phyloP scores from a whole-genome alignment of 1,139 yeast species.

The Sugiyamaella xylanicola region DNA sequence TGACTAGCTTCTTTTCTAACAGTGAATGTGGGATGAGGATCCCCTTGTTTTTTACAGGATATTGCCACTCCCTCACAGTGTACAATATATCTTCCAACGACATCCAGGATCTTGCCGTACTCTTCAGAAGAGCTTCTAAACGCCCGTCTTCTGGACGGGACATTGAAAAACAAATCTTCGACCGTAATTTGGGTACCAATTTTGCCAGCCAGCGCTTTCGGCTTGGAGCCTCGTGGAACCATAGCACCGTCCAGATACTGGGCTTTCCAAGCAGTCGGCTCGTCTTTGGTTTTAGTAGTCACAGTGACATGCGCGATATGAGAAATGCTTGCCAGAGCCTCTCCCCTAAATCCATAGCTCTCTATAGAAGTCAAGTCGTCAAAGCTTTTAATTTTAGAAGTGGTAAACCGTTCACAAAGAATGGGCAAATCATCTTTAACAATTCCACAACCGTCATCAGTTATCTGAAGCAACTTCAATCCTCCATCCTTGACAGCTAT shows the following conservation, averaged over 20 bases:
- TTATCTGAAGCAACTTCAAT: conserved; percentile 58
- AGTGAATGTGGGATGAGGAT: conserved; percentile 38
- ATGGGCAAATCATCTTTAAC: conserved; percentile 55
- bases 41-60: conserved; percentile 77
- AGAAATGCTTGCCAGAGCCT: conserved; percentile 72
- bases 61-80: conserved; percentile 73
- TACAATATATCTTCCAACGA: conserved; percentile 79
- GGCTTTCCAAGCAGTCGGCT: conserved; percentile 67
- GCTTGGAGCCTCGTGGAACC: conserved; percentile 45
- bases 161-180: conserved; percentile 87
- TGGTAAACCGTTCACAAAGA: conserved; percentile 67
- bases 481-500: conserved; percentile 69
- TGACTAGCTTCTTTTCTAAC: conserved; percentile 29
- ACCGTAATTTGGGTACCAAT: conserved; percentile 84
- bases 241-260: conserved; percentile 66
- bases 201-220: conserved; percentile 82
- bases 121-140: conserved; percentile 65
- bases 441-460: conserved; percentile 82
- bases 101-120: conserved; percentile 73
- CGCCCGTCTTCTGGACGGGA: conserved; percentile 75
- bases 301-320: conserved; percentile 69
- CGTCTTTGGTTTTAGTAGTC: conserved; percentile 64
- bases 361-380: conserved; percentile 54
- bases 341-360: conserved; percentile 83
- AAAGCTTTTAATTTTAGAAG: conserved; percentile 62